Percentiles rank a stretch among this genome's conserved stretches.
Evolutionary conservation across 495 filamentous ascomycete species (phyloP).

Genomic region (Talaromyces ruber): DNA sequence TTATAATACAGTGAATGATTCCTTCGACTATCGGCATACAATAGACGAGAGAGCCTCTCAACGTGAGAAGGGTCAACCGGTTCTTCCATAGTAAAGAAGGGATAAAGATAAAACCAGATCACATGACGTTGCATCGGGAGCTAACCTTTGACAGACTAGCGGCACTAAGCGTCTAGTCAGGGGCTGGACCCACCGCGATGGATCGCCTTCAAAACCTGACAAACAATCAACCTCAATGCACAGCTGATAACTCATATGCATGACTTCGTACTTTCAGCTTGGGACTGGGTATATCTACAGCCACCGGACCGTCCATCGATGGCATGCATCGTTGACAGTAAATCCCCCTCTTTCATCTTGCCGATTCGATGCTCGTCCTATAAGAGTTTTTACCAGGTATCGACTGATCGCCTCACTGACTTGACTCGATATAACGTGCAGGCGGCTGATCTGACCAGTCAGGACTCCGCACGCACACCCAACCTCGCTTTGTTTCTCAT

Average conservation of each 20-base stretch:
- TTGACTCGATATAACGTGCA: background rate
- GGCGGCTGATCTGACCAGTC: background rate
- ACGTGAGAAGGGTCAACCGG: background rate
- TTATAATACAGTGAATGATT: no score
- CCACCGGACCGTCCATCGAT: background rate
- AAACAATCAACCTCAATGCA: background rate
- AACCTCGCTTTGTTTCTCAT: background rate
- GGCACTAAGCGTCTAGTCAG: background rate
- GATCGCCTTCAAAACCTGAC: background rate
- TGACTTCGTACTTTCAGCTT: background rate
- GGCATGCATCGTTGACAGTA: background rate
- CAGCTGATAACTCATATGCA: background rate
- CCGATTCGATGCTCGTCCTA: background rate
- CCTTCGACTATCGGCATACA: background rate
- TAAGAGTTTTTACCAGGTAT: background rate
- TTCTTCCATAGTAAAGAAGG: background rate
- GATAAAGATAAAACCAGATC: background rate
- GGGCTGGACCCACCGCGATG: background rate
- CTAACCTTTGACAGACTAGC: background rate
- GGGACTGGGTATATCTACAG: background rate
- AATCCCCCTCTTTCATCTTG: background rate
- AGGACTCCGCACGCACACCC: background rate
- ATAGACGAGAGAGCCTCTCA: background rate
- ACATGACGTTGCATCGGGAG: background rate
- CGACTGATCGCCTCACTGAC: background rate